These are phyloP conservation scores for Shiraia sp. DNA, from an alignment of 2,329 filamentous ascomycete species.

Conservation along the genomic window DNA sequence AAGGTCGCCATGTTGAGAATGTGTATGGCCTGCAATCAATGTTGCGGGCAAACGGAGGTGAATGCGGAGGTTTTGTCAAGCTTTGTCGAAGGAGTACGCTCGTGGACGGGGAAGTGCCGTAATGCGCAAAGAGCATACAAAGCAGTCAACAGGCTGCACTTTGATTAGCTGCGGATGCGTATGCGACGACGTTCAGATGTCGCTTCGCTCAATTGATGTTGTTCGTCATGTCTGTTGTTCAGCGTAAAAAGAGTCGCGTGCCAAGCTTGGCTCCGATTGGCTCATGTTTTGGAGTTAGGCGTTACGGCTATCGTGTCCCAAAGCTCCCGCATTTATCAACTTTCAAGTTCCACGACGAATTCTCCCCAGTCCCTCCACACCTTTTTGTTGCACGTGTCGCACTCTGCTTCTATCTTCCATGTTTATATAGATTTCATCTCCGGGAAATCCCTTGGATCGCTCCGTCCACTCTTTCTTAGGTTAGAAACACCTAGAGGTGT, in stretches of 20 bases:
- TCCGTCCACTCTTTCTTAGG: conserved; percentile 24
- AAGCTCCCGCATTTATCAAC: conserved; percentile 18
- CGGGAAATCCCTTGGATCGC: conserved; percentile 13
- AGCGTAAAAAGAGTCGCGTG: conserved; percentile 28
- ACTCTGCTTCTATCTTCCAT: conserved; percentile 4
- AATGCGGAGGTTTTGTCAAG: conserved; percentile 13
- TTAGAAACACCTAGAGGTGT: conserved; percentile 18
- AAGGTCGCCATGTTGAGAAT: conserved; percentile 25
- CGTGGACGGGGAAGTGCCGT: not conserved
- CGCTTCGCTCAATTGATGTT: conserved; percentile 21
- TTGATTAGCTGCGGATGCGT: no score
- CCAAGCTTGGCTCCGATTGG: conserved; percentile 38
- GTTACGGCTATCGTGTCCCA: conserved; percentile 35
- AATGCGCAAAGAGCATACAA: conserved; percentile 17
- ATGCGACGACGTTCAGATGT: no score
- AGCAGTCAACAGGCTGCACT: conserved; percentile 17
- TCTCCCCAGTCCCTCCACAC: conserved; percentile 1
- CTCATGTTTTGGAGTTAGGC: conserved; percentile 15
- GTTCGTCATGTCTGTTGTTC: conserved; percentile 6
- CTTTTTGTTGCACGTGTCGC: conserved; percentile 6
- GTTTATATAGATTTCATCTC: conserved; percentile 17
- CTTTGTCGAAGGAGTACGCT: conserved; percentile 14
- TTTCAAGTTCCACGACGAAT: conserved; percentile 13
- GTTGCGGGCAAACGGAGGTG: conserved; percentile 9
- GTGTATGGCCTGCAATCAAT: conserved; percentile 1